phyloP scores from a whole-genome alignment of 176 grass and related monocot species.

The Hordeum marinum region DNA sequence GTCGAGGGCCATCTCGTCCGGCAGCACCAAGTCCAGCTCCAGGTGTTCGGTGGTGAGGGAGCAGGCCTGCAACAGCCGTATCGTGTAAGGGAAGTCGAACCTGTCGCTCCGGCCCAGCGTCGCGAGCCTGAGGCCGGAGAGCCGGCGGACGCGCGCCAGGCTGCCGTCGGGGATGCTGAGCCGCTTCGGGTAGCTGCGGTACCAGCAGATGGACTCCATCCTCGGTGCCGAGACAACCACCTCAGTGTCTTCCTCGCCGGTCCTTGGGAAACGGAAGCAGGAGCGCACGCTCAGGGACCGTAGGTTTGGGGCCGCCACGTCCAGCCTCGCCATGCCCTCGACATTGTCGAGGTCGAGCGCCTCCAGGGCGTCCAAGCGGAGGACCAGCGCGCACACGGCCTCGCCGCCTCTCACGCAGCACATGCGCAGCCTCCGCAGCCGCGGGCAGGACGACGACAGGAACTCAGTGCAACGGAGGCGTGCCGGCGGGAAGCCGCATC shows the following conservation, averaged over 20 bases:
- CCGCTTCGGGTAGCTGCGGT: conserved; percentile 8
- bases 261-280: no score
- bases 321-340: not conserved
- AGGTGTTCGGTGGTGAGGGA: not conserved
- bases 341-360: not conserved
- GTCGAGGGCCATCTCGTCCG: no score
- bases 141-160: not conserved
- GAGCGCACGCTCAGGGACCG: not conserved
- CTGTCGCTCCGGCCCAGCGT: not conserved
- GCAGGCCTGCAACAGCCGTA: not conserved
- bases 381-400: not conserved
- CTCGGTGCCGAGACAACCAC: not conserved
- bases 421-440: not conserved
- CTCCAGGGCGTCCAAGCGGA: not conserved
- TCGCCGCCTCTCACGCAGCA: not conserved
- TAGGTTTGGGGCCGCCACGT: not conserved
- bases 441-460: conserved; percentile 14
- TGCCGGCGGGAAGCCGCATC: not conserved
- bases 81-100: not conserved
- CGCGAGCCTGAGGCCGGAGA: not conserved
- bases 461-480: conserved; percentile 1
- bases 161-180: not conserved
- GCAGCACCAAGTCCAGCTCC: not conserved
- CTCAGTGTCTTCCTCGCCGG: not conserved
- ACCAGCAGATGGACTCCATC: not conserved